Conservation (phyloP, 768 basidiomycete genomes). For the Pleurotus salmoneostramineus region DNA sequence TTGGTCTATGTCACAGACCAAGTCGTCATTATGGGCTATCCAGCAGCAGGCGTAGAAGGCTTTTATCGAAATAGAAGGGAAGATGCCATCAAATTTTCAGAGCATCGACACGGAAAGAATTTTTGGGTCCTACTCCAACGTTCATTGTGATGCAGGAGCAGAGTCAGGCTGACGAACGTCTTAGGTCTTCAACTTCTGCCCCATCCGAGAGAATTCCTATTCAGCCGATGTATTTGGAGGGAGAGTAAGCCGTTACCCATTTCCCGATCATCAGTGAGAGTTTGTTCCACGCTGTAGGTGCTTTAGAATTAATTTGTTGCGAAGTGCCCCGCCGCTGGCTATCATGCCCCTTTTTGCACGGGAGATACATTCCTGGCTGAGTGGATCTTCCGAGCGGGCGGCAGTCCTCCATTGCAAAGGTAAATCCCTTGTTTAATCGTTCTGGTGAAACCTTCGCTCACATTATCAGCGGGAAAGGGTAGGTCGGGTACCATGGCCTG, state of each 20-base stretch:
- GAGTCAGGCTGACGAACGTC: background rate
- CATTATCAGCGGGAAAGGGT: slow-evolving; percentile 67
- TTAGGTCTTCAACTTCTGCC: slow-evolving; percentile 81
- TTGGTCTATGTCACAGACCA: slow-evolving; percentile 70
- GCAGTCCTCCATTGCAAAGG: slow-evolving; percentile 90
- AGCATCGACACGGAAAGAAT: slow-evolving; percentile 67
- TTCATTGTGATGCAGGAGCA: background rate
- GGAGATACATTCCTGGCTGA: slow-evolving; percentile 74
- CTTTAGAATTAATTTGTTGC: background rate
- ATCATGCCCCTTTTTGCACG: slow-evolving; percentile 68
- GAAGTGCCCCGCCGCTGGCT: slow-evolving; percentile 72
- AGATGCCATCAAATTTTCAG: slow-evolving; percentile 74
- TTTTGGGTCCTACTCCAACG: slow-evolving; percentile 43
- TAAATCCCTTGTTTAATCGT: slow-evolving; percentile 16
- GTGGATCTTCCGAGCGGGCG: slow-evolving; percentile 59
- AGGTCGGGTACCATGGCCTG: slow-evolving; percentile 86
- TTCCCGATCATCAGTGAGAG: slow-evolving; percentile 86
- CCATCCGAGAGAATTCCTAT: slow-evolving; percentile 78
- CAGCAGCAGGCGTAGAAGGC: slow-evolving; percentile 73
- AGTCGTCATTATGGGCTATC: slow-evolving; percentile 82
- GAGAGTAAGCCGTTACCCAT: slow-evolving; percentile 80
- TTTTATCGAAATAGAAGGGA: slow-evolving; percentile 77
- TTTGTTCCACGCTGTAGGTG: background rate
- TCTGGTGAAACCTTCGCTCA: background rate
- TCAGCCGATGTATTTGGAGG: slow-evolving; percentile 63